phyloP scores from a whole-genome alignment of 176 grass and related monocot species.

The Phyllostachys edulis region DNA sequence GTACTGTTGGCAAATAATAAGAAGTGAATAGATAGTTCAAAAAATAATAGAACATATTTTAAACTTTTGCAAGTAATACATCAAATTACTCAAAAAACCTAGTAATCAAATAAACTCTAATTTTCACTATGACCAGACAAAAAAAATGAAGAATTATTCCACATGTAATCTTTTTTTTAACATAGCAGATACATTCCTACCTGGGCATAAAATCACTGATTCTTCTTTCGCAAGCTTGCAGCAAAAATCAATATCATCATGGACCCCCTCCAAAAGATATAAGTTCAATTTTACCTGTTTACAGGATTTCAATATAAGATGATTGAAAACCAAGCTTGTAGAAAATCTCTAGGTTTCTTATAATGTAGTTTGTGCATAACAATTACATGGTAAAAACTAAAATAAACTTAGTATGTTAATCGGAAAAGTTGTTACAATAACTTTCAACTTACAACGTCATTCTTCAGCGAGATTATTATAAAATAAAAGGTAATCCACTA shows the following conservation, averaged over 20 bases:
- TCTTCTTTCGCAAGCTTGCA: slow-evolving; percentile 84
- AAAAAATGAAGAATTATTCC: neutral
- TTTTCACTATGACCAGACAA: neutral
- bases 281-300: slow-evolving; percentile 72
- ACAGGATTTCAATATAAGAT: neutral
- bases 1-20: neutral
- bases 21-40: neutral
- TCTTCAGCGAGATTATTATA: neutral
- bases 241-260: slow-evolving; percentile 85
- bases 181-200: slow-evolving; percentile 20
- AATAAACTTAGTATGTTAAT: neutral
- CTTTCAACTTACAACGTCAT: neutral
- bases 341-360: neutral
- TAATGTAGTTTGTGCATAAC: neutral
- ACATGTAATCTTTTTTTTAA: neutral
- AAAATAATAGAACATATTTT: neutral
- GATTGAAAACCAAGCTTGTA: neutral
- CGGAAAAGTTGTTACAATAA: neutral
- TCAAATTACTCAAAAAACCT: neutral
- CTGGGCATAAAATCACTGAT: slow-evolving; percentile 73
- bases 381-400: neutral
- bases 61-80: neutral
- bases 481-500: neutral
- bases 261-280: slow-evolving; percentile 54
- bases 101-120: neutral